Base-by-base conservation (phyloP, 140 eudicot species). In the Anethum foeniculum region DNA sequence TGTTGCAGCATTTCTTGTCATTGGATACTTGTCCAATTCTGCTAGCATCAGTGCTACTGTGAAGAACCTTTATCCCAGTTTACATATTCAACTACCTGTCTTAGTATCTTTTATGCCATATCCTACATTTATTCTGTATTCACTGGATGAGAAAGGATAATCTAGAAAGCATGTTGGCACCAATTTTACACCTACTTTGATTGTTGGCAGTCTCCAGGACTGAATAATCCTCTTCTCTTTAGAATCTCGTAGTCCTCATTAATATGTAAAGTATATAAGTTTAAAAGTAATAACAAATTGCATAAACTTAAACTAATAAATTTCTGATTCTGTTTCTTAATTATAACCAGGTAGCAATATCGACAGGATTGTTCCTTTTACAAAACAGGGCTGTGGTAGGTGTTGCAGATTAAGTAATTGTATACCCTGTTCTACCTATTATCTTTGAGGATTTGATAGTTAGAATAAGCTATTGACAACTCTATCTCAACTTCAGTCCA, bases 371-470 rank as follows among this genome's bases (percentile, higher is more conserved):
- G 60, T 80, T 88, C 43, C 82, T 88, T 43, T 49, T 88, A 78
- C 89, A 85, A 75, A 86, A 88, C 71, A 81, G 88, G 79, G 91
- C 91, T 30, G 91, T 88, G 86, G 91, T 88, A 79, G 75, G 44
- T 49, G 21, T 58, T 39, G 1, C 36, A 1, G 28, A 39, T 38
- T 72, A 13, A 67, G 74, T 67, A 13, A 67, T 67, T 0, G 41
- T 30, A 30, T 32, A 27, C 21, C 43, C 36, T 67, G 3, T 62
- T 62, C 23, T 34, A 68, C 43, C n/a, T 43, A 23, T 13, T 12
- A 8, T 23, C 5, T 28, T 32, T 68, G 15, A 44, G 71, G 11
- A 27, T 62, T 62, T 25, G 36, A 62, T 32, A 32, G 76, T 71
- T 7, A 71, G 14, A 71, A 21, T 19, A 34, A 71, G 46, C n/a